Evolutionary conservation across 164 flowering plant genomes (phyloP).

Genomic region (Tetracentron sinense): DNA sequence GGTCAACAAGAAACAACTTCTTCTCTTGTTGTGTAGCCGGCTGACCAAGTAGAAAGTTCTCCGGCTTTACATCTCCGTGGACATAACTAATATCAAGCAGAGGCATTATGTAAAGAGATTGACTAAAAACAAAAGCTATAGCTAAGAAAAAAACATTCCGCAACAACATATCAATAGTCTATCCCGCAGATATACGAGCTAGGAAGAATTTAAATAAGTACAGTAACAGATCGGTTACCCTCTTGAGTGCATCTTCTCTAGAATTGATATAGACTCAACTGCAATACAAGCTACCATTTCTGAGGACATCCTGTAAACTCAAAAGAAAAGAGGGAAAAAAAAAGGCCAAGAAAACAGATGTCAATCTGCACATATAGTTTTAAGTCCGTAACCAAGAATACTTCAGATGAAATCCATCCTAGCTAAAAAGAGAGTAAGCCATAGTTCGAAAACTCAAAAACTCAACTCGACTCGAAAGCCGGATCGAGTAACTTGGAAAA

Average conservation of each 20-base stretch:
- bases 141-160: neutral
- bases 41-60: constrained; percentile 82
- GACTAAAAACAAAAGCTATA: neutral
- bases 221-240: too few species aligned
- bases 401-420: neutral
- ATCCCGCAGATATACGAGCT: too few species aligned
- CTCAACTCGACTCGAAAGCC: too few species aligned
- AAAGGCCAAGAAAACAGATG: too few species aligned
- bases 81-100: constrained; percentile 49
- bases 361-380: neutral
- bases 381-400: too few species aligned
- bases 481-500: too few species aligned
- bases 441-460: too few species aligned
- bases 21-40: constrained; percentile 70
- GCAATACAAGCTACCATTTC: constrained; percentile 93
- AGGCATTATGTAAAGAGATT: constrained; percentile 1
- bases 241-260: constrained; percentile 81
- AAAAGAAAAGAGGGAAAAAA: too few species aligned
- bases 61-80: constrained; percentile 96
- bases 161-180: too few species aligned
- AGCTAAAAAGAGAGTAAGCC: too few species aligned
- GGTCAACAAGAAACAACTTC: constrained; percentile 84
- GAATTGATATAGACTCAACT: constrained; percentile 78
- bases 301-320: constrained; percentile 61
- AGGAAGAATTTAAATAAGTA: too few species aligned